phyloP scores from a whole-genome alignment of 2,329 filamentous ascomycete species.

The Diaporthe humulicola region DNA sequence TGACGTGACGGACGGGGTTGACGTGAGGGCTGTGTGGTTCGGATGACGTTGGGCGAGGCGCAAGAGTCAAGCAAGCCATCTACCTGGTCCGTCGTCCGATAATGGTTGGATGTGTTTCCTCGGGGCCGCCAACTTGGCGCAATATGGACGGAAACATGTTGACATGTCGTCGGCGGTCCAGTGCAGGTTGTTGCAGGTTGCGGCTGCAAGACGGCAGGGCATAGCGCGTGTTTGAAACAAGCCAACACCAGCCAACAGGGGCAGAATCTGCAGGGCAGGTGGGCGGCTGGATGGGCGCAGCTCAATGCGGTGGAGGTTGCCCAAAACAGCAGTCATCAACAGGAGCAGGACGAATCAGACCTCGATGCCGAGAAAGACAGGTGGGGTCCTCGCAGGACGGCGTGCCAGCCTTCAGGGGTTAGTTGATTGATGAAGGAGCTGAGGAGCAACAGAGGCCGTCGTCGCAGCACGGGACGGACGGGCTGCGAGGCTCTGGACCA shows the following conservation, averaged over 20 bases:
- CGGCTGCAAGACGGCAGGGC: conserved; percentile 27
- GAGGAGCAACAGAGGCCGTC: conserved; percentile 6
- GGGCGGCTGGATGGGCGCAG: conserved; percentile 31
- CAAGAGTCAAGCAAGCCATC: conserved; percentile 18
- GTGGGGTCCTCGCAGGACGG: conserved; percentile 19
- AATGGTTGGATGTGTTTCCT: conserved; percentile 15
- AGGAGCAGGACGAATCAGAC: conserved; percentile 21
- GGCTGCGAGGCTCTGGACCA: conserved; percentile 7
- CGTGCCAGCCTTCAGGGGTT: conserved; percentile 13
- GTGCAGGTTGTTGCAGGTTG: conserved; percentile 17
- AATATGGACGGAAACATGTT: conserved; percentile 24
- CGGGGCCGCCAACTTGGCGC: conserved; percentile 26
- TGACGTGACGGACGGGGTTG: background rate
- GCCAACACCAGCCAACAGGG: conserved; percentile 24
- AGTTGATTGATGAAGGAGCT: conserved; percentile 6
- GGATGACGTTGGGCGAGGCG: conserved; percentile 22
- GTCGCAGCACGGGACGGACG: conserved; percentile 7
- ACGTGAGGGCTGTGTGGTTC: conserved; percentile 17
- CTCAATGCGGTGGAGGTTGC: conserved; percentile 28
- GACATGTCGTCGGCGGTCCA: conserved; percentile 15
- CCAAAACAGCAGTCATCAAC: conserved; percentile 8
- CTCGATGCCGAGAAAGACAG: background rate
- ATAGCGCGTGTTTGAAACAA: conserved; percentile 37
- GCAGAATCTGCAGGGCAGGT: conserved; percentile 22
- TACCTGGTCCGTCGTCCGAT: background rate